Percentiles rank a stretch among this genome's conserved stretches.
These are phyloP conservation scores for Synchytrium microbalum DNA, from an alignment of 371 early-diverging fungal genomes.

Conservation along the genomic window DNA sequence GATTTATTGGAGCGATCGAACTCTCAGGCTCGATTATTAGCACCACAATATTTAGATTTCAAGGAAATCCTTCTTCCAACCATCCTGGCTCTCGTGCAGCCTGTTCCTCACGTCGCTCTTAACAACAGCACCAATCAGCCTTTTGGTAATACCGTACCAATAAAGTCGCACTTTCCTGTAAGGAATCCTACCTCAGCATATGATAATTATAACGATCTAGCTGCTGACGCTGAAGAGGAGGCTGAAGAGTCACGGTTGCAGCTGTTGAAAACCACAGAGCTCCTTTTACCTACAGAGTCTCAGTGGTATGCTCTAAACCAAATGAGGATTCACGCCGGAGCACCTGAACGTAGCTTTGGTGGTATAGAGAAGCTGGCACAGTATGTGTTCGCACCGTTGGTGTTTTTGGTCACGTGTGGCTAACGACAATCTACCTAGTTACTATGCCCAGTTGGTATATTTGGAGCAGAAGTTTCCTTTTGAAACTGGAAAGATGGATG, in stretches of 20 bases:
- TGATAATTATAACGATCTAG: not conserved
- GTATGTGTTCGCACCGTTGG: conserved; percentile 17
- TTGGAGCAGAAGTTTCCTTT: conserved; percentile 44
- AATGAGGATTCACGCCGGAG: conserved; percentile 43
- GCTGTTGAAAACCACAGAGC: conserved; percentile 6
- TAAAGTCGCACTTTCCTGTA: not conserved
- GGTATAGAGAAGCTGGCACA: conserved; percentile 39
- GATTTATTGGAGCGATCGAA: not conserved
- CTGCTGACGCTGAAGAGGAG: not conserved
- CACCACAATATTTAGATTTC: not conserved
- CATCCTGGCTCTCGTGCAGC: not conserved
- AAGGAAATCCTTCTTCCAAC: not conserved
- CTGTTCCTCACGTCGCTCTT: not conserved
- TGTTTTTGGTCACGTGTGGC: conserved; percentile 1
- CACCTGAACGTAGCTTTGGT: conserved; percentile 36
- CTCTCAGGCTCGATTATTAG: not conserved
- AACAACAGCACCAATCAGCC: not conserved
- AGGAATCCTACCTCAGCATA: not conserved
- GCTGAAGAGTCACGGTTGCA: not conserved
- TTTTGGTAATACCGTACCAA: not conserved
- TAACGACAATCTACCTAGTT: conserved; percentile 19
- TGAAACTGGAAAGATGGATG: conserved; percentile 28
- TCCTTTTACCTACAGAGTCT: conserved; percentile 29
- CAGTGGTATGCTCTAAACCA: conserved; percentile 46
- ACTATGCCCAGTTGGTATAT: conserved; percentile 35